These are phyloP conservation scores for Collybia nuda DNA, from an alignment of 768 basidiomycete species.

Conservation along the genomic window DNA sequence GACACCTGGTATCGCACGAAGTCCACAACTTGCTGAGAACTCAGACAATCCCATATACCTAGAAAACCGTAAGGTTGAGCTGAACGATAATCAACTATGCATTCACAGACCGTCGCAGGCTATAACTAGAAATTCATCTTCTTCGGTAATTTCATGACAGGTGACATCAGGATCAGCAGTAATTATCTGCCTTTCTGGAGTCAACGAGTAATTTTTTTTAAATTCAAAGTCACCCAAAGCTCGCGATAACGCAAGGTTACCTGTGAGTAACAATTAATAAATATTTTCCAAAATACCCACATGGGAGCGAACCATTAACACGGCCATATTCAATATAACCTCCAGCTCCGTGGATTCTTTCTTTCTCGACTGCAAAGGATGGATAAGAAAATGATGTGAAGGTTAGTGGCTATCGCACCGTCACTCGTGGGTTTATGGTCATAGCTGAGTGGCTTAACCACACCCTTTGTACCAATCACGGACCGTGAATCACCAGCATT, in stretches of 20 bases:
- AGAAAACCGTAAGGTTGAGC: slow-evolving; percentile 9
- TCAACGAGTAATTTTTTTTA: slow-evolving; percentile 85
- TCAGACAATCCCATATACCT: slow-evolving; percentile 99
- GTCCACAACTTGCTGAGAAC: slow-evolving; percentile 91
- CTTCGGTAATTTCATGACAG: slow-evolving; percentile 74
- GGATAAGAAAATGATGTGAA: not conserved
- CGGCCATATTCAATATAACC: slow-evolving; percentile 97
- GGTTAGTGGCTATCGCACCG: slow-evolving; percentile 41
- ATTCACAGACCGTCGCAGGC: slow-evolving; percentile 86
- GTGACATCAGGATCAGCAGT: slow-evolving; percentile 93
- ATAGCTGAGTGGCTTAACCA: slow-evolving; percentile 84
- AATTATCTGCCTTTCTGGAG: slow-evolving; percentile 90
- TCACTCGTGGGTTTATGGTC: slow-evolving; percentile 96
- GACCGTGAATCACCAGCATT: slow-evolving; percentile 97
- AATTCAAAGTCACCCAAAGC: slow-evolving; percentile 98
- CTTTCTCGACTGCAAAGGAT: slow-evolving; percentile 63
- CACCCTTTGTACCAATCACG: slow-evolving; percentile 82
- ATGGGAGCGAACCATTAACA: slow-evolving; percentile 74
- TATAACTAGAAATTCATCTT: slow-evolving; percentile 95
- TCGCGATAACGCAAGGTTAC: slow-evolving; percentile 92
- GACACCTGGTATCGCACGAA: slow-evolving; percentile 82
- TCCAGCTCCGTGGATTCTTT: slow-evolving; percentile 85
- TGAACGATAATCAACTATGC: not conserved
- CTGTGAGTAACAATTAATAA: slow-evolving; percentile 36
- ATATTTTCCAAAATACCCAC: not conserved